Evolutionary conservation across 2,329 filamentous ascomycete species (phyloP), one percentile per base, ranked within the genome.

Genomic region (Akanthomyces muscarius): DNA sequence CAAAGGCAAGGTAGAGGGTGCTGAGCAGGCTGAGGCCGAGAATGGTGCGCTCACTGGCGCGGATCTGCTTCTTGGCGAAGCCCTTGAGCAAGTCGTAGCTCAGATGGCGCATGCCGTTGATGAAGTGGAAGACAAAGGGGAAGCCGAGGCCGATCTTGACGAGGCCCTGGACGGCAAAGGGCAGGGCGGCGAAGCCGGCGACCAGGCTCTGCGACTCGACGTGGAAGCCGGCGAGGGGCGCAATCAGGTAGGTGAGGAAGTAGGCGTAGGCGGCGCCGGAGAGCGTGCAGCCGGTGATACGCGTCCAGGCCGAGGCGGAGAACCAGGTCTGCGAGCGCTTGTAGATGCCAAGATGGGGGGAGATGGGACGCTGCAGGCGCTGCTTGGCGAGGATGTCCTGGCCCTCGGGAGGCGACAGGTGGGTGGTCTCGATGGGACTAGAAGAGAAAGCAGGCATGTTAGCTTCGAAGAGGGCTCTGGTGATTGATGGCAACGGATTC

Each of bases 331-430:
- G 90, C 77, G 91, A 87, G 65, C 89, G 85, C 76, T 86, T 84
- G 87, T 97, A 97, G 84, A 96, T 93, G 72, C 79, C 75, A 66
- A 97, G 86, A 75, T 97, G 92, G 62, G 93, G 93, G 52, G 91
- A 84, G 70, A 97, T 83, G 73, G 93, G 93, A 59, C 93, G 93
- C 72, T 83, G 78, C 62, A 89, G 83, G 71, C 93, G 93, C 82
- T 97, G 93, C 72, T 86, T 81, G 71, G 85, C 88, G 73, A 97
- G 91, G 77, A 96, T 86, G 68, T 83, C 74, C 67, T 84, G 71
- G 67, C 77, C 84, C 65, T 88, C 80, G 60, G 76, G 69, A 60
- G 78, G 75, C 65, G 83, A 80, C 70, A 89, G 70, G 72, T 83
- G 83, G 70, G 85, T 76, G 62, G 86, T 87, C 47, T 85, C 78